Conservation (phyloP, 2,329 filamentous ascomycete genomes). For the Huntiella savannae region DNA sequence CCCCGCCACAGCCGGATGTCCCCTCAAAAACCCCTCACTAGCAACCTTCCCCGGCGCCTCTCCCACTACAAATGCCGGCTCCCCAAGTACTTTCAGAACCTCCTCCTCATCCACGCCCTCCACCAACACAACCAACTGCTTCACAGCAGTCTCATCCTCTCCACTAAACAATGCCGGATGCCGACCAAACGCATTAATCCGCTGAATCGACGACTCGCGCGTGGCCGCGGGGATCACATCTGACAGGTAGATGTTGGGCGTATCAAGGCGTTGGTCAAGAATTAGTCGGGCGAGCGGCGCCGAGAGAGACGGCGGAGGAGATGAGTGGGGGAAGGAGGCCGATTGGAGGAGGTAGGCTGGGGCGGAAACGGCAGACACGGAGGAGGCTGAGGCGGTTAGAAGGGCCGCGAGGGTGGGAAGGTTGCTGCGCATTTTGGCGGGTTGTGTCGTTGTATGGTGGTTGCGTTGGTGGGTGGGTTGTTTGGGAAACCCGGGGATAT, state of each 20-base stretch:
- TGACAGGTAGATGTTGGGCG: constrained; percentile 9
- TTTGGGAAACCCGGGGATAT: neutral
- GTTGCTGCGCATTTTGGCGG: constrained; percentile 5
- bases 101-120: constrained; percentile 27
- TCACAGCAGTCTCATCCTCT: neutral
- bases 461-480: neutral
- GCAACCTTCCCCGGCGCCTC: constrained; percentile 26
- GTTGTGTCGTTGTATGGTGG: neutral
- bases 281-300: constrained; percentile 9
- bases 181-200: constrained; percentile 10
- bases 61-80: constrained; percentile 27
- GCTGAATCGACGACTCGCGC: constrained; percentile 8
- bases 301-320: constrained; percentile 2
- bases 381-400: constrained; percentile 5
- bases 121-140: constrained; percentile 40
- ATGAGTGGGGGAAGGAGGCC: neutral
- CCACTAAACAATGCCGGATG: constrained; percentile 8
- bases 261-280: constrained; percentile 11
- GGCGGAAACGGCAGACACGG: constrained; percentile 5
- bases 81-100: neutral
- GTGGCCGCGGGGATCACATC: constrained; percentile 8
- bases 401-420: constrained; percentile 9
- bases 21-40: constrained; percentile 24
- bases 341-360: constrained; percentile 9
- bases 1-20: constrained; percentile 22